phyloP scores from a whole-genome alignment of 2,329 filamentous ascomycete species.

The Aspergillus puulaauensis region DNA sequence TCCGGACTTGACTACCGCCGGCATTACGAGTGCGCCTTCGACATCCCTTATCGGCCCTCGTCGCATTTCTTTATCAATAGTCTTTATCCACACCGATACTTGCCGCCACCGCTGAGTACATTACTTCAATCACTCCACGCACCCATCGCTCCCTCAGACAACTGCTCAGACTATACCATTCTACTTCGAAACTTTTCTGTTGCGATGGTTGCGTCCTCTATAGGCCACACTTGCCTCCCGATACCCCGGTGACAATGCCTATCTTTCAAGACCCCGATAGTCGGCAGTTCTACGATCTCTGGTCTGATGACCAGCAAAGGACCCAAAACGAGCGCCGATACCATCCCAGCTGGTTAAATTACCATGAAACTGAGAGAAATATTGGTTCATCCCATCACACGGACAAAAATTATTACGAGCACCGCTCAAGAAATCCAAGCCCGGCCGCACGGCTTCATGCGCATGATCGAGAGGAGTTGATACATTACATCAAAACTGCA shows the following conservation, averaged over 20 bases:
- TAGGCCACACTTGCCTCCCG: slow-evolving; percentile 14
- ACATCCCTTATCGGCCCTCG: not conserved
- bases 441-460: slow-evolving; percentile 24
- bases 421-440: slow-evolving; percentile 14
- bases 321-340: slow-evolving; percentile 10
- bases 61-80: not conserved
- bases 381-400: slow-evolving; percentile 14
- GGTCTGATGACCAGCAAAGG: slow-evolving; percentile 25
- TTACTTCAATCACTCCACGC: not conserved
- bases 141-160: not conserved
- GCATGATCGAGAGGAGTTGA: slow-evolving; percentile 71
- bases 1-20: not conserved
- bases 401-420: slow-evolving; percentile 14
- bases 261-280: slow-evolving; percentile 36
- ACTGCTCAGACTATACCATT: not conserved
- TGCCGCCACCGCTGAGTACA: slow-evolving; percentile 12
- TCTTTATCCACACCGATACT: not conserved
- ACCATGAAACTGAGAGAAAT: slow-evolving; percentile 13
- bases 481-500: slow-evolving; percentile 77
- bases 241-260: slow-evolving; percentile 30
- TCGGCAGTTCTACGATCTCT: slow-evolving; percentile 26
- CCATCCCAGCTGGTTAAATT: slow-evolving; percentile 12
- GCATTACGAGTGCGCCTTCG: not conserved
- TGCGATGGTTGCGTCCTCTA: slow-evolving; percentile 27
- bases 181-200: not conserved